Percentiles rank a stretch among this genome's conserved stretches.
Conservation (phyloP, 1,284 basidiomycete genomes). For the Sparassis latifolia region DNA sequence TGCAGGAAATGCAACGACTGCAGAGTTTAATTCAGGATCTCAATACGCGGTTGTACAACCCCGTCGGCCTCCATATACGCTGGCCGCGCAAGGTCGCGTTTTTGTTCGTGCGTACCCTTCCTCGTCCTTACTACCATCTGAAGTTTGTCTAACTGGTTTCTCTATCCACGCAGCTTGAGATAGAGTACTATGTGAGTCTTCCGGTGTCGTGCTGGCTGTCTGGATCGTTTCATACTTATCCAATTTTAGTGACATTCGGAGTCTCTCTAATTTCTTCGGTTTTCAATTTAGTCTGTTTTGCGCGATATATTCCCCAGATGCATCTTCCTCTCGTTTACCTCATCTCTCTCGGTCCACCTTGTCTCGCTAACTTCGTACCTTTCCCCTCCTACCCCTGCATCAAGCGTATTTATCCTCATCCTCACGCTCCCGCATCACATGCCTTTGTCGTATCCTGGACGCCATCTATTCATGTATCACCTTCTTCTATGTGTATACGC, state of each 20-base stretch:
- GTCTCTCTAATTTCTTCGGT: too few relatives aligned
- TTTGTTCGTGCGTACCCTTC: conserved; percentile 65
- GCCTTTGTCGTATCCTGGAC: too few relatives aligned
- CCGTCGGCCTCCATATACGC: conserved; percentile 73
- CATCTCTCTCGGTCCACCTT: not conserved
- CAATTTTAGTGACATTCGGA: not conserved
- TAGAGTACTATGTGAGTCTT: conserved; percentile 66
- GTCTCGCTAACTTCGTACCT: not conserved
- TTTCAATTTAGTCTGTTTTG: too few relatives aligned
- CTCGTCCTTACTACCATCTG: conserved; percentile 1
- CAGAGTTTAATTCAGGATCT: conserved; percentile 51
- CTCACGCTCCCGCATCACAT: too few relatives aligned
- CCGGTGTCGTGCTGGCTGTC: not conserved
- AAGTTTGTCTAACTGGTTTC: not conserved
- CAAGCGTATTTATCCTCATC: too few relatives aligned
- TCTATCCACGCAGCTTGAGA: conserved; percentile 49
- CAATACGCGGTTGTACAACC: conserved; percentile 70
- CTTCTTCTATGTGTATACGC: too few relatives aligned
- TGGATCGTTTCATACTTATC: not conserved
- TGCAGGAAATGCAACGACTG: conserved; percentile 73
- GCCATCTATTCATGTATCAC: too few relatives aligned
- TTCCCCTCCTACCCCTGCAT: not conserved
- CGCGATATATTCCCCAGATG: not conserved
- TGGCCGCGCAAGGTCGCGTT: conserved; percentile 79
- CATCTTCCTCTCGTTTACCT: not conserved